These are phyloP conservation scores for Geosmithia putterillii DNA, from an alignment of 2,329 filamentous ascomycete genomes.

Conservation along the genomic window DNA sequence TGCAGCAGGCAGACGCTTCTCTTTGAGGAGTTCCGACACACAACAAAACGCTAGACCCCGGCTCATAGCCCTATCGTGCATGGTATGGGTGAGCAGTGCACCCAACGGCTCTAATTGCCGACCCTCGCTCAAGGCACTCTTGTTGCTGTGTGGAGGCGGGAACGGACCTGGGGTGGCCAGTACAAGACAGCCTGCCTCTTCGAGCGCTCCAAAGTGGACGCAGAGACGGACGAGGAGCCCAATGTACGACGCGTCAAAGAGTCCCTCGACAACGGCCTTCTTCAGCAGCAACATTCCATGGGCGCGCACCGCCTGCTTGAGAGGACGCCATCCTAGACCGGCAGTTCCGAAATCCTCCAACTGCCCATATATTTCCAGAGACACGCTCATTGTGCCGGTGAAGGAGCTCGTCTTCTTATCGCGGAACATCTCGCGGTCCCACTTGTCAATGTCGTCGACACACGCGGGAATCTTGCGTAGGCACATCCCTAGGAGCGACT, in stretches of 20 bases:
- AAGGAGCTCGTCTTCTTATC: not conserved
- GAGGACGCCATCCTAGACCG: slow-evolving; percentile 17
- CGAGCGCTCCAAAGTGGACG: slow-evolving; percentile 10
- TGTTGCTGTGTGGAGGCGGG: not conserved
- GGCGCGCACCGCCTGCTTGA: slow-evolving; percentile 18
- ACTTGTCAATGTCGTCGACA: slow-evolving; percentile 18
- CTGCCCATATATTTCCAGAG: slow-evolving; percentile 19
- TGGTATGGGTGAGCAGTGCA: not conserved
- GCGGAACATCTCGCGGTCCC: slow-evolving; percentile 10
- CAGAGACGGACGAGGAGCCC: slow-evolving; percentile 16
- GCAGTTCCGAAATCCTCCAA: slow-evolving; percentile 17
- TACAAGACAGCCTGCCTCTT: slow-evolving; percentile 15
- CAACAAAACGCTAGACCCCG: not conserved
- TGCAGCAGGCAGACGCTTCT: not conserved
- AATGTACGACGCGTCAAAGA: slow-evolving; percentile 15
- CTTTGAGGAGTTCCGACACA: slow-evolving; percentile 1
- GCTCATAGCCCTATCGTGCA: not conserved
- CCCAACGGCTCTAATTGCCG: not conserved
- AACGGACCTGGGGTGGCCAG: not conserved
- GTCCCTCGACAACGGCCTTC: slow-evolving; percentile 14
- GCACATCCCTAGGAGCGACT: slow-evolving; percentile 23
- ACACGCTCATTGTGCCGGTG: slow-evolving; percentile 9
- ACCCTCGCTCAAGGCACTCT: not conserved
- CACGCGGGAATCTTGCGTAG: slow-evolving; percentile 17
- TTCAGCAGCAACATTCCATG: slow-evolving; percentile 16